Evolutionary conservation across 2,329 filamentous ascomycete genomes (phyloP), one percentile per base, ranked within the genome.

Genomic region (Fusarium redolens): DNA sequence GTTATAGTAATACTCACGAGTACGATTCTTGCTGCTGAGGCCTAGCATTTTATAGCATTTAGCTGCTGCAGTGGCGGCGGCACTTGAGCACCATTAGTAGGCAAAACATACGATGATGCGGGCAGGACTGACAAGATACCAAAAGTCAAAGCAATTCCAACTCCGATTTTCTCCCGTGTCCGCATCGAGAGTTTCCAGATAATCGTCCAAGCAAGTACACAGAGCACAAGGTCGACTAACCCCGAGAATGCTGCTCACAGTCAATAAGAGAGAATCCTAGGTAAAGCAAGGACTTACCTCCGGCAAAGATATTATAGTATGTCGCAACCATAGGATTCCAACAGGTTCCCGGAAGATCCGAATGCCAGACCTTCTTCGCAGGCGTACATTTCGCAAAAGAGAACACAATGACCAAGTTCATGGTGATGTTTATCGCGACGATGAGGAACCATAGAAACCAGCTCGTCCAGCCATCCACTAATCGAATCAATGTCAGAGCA

Each of bases 71-170:
- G 60, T 37, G 1, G 60, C 63, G 4, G 48, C 48, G 18, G 63
- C 63, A 31, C 62, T 65, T 4, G 10, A 0, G 0, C 3, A 1
- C 31, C 0, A 3, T 64, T 18, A 65, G 62, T 0, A 1, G 10
- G 1, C 15, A 4, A 5, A 6, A 5, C 0, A 3, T 1, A 7
- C 0, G 5, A 0, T 3, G 2, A 2, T 12, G 2, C 0, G 1
- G 0, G 4, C 1, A 15, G 11, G 0, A 57, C 63, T 20, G 3
- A 65, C 63, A 65, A 65, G 7, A 65, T 1, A 5, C 63, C 63
- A 17, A 65, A 65, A 0, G 60, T 65, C 41, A 65, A 13, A 15
- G 60, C 63, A 20, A 65, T 57, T 1, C 63, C 63, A 10, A 65
- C 63, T 0, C 63, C 63, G 2, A 65, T 37, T 18, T 65, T 65